Evolutionary conservation across 2,329 filamentous ascomycete genomes (phyloP).

Genomic region (Alternaria arbusti): DNA sequence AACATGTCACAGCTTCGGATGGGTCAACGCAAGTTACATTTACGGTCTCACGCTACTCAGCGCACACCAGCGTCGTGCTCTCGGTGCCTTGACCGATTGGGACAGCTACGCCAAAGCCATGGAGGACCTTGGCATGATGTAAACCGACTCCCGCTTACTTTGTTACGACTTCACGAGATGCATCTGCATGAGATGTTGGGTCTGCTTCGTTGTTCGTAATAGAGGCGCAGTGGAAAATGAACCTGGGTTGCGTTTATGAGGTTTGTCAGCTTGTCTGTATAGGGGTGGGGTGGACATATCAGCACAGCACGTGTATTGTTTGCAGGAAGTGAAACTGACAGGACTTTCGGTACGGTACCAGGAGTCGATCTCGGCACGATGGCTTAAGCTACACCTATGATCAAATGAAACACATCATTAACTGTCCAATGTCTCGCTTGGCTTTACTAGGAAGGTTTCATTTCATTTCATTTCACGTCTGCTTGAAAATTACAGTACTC

Average conservation of each 20-base stretch:
- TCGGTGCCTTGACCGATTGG: conserved; percentile 87
- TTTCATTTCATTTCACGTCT: background rate
- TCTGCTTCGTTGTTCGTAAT: background rate
- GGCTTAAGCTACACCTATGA: background rate
- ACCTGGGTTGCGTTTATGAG: background rate
- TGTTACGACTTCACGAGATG: conserved; percentile 12
- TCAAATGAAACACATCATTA: background rate
- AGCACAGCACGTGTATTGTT: background rate
- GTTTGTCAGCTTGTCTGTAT: background rate
- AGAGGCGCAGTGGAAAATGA: background rate
- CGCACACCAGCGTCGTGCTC: conserved; percentile 84
- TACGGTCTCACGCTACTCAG: conserved; percentile 89
- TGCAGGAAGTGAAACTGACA: background rate
- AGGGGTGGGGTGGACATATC: background rate
- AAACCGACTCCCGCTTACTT: background rate
- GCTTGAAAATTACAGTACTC: background rate
- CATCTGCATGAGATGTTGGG: conserved; percentile 5
- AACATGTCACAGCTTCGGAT: conserved; percentile 75
- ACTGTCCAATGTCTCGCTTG: background rate
- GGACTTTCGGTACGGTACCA: background rate
- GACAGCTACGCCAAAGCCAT: conserved; percentile 78
- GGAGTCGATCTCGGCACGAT: background rate
- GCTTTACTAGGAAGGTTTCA: background rate
- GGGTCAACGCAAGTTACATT: conserved; percentile 98
- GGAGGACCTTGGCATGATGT: conserved; percentile 43